Percentiles rank a stretch among this genome's conserved stretches.
Conservation (phyloP, 495 filamentous ascomycete genomes). For the Bacidia gigantensis region DNA sequence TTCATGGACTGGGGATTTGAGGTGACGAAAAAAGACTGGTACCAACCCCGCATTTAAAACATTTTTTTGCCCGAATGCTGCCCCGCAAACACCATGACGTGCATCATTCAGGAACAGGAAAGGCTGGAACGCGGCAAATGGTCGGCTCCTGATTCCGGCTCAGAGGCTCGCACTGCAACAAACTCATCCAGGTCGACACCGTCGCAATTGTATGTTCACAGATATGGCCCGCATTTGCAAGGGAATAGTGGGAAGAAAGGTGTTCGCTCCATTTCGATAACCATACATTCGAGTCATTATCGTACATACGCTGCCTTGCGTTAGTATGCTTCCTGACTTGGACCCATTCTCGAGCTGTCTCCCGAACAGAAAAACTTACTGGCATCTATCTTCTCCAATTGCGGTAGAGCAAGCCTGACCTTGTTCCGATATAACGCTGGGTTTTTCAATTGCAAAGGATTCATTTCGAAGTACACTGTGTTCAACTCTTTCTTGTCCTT, state of each 20-base stretch:
- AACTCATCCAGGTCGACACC: too few species aligned
- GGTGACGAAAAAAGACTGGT: not conserved
- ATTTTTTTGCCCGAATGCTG: not conserved
- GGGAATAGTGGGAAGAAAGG: too few species aligned
- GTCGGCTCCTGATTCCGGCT: not conserved
- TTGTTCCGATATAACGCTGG: conserved; percentile 85
- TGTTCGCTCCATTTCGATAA: too few species aligned
- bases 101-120: not conserved
- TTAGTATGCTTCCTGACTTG: too few species aligned
- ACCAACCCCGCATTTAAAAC: not conserved
- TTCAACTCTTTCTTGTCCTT: conserved; percentile 62
- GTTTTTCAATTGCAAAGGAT: conserved; percentile 66
- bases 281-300: not conserved
- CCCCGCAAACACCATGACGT: conserved; percentile 2
- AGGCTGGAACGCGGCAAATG: not conserved
- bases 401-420: conserved; percentile 72
- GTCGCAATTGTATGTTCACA: too few species aligned
- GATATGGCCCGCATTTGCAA: too few species aligned
- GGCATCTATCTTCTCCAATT: conserved; percentile 87
- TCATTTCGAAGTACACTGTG: conserved; percentile 96
- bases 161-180: too few species aligned
- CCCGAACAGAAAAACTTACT: conserved; percentile 52
- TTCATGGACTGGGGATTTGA: not conserved
- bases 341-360: too few species aligned
- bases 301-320: not conserved